Conservation (phyloP, 192 early-diverging fungal genomes). For the Coemansia aciculifera region DNA sequence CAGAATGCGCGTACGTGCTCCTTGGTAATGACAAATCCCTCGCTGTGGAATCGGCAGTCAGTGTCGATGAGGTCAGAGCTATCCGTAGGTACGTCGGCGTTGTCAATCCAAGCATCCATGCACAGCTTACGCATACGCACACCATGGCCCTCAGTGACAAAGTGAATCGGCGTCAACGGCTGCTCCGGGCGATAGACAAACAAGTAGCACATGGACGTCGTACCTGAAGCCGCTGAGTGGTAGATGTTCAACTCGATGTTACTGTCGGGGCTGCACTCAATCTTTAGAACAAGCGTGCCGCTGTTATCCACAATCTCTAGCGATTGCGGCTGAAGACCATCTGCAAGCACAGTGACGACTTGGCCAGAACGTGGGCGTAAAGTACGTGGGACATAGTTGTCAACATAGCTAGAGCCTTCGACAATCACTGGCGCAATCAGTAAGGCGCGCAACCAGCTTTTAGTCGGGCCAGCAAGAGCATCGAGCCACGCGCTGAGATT, state of each 20-base stretch:
- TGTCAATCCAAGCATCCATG: conserved; percentile 13
- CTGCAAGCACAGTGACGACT: conserved; percentile 19
- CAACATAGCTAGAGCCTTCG: conserved; percentile 64
- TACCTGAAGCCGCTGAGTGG: conserved; percentile 43
- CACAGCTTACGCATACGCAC: neutral
- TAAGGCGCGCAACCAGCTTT: conserved; percentile 80
- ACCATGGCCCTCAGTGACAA: neutral
- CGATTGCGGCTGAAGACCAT: neutral
- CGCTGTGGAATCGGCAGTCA: neutral
- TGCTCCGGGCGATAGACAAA: conserved; percentile 14
- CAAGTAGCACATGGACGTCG: conserved; percentile 19
- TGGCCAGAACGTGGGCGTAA: conserved; percentile 62
- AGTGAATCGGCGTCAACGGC: conserved; percentile 14
- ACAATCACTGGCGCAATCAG: conserved; percentile 72
- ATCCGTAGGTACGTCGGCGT: conserved; percentile 1
- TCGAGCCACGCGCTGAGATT: conserved; percentile 62
- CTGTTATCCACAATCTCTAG: conserved; percentile 27
- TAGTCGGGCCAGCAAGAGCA: conserved; percentile 63
- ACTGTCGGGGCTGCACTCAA: conserved; percentile 70
- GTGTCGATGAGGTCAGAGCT: conserved; percentile 1
- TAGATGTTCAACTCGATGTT: conserved; percentile 54
- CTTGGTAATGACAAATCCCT: conserved; percentile 53
- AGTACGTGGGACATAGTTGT: conserved; percentile 63
- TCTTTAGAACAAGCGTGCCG: conserved; percentile 71
- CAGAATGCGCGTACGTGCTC: conserved; percentile 84